Percentiles rank a stretch among this genome's conserved stretches.
Conservation (phyloP, 768 basidiomycete species). For the Amanita polypyramis region DNA sequence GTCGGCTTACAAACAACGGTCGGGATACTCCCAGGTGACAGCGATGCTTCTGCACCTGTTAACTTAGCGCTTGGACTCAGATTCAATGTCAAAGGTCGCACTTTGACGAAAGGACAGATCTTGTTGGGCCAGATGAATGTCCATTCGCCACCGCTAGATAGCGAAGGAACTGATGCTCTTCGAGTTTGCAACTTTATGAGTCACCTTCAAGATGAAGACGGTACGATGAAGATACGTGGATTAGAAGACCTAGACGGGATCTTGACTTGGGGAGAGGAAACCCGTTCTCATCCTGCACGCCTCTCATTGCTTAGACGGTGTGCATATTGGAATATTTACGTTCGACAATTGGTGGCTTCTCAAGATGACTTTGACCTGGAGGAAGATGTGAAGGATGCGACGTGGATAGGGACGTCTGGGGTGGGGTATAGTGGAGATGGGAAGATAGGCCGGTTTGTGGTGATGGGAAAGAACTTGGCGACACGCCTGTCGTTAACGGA, state of each 20-base stretch:
- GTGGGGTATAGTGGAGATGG: neutral
- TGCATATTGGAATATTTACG: conserved; percentile 3
- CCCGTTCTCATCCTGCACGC: neutral
- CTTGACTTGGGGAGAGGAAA: conserved; percentile 9
- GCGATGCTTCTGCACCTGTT: neutral
- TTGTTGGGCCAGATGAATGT: neutral
- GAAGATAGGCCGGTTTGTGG: neutral
- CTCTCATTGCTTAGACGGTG: neutral
- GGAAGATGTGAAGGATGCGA: neutral
- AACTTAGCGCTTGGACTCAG: conserved; percentile 1
- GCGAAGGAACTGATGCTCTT: neutral
- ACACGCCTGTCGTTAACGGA: neutral
- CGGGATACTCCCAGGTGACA: neutral
- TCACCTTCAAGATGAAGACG: neutral
- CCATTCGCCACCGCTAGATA: neutral
- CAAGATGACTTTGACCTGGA: too few relatives aligned
- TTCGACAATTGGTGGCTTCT: neutral
- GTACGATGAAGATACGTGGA: neutral
- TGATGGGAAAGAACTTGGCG: neutral
- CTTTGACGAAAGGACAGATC: neutral
- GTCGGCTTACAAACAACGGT: neutral
- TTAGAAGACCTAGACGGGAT: neutral
- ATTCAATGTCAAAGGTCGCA: neutral
- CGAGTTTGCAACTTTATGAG: neutral
- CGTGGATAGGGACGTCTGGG: conserved; percentile 2